Conservation (phyloP, 306 rosid species). For the Albizia julibrissin region DNA sequence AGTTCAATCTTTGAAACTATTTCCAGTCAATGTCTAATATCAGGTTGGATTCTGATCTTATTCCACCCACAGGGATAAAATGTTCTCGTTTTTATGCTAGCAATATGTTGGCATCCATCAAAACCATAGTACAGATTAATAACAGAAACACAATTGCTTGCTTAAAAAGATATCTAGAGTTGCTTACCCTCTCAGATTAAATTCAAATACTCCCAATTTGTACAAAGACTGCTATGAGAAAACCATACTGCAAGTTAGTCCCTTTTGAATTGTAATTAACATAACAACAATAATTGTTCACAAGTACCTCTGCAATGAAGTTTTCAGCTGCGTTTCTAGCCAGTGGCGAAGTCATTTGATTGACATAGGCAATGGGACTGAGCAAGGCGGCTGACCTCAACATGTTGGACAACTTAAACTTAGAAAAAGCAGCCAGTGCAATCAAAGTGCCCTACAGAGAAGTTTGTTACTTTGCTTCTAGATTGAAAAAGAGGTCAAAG, state of each 20-base stretch:
- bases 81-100: background rate
- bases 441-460: slow-evolving; percentile 77
- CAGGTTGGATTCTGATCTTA: slow-evolving; percentile 17
- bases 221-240: slow-evolving; percentile 56
- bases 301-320: slow-evolving; percentile 72
- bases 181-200: slow-evolving; percentile 70
- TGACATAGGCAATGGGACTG: slow-evolving; percentile 82
- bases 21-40: background rate
- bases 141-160: background rate
- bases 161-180: background rate
- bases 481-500: slow-evolving; percentile 6
- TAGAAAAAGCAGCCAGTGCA: slow-evolving; percentile 76
- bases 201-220: slow-evolving; percentile 63
- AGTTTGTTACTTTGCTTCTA: slow-evolving; percentile 4
- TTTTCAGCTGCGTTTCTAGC: slow-evolving; percentile 72
- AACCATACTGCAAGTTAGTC: slow-evolving; percentile 28
- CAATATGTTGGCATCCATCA: slow-evolving; percentile 18
- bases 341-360: slow-evolving; percentile 73
- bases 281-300: background rate
- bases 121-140: background rate
- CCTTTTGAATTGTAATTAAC: background rate
- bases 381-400: slow-evolving; percentile 85
- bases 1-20: background rate
- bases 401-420: slow-evolving; percentile 52
- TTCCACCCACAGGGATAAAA: slow-evolving; percentile 19